Percentiles rank a stretch among this genome's conserved stretches.
phyloP scores from a whole-genome alignment of 306 rosid species.

The cucumber (Cucumis sativus) region DNA sequence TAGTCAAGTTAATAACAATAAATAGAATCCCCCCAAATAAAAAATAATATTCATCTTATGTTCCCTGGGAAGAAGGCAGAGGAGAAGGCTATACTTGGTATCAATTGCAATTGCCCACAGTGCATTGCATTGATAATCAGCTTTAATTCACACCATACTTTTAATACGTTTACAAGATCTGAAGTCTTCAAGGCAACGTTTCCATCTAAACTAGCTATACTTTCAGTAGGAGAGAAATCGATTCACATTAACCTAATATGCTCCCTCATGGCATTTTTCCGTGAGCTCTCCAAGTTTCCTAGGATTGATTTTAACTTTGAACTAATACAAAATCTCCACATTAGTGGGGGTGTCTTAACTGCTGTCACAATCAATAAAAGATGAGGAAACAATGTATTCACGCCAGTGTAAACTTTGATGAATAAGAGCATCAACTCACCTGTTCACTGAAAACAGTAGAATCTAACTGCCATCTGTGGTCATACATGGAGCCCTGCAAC shows the following conservation, averaged over 20 bases:
- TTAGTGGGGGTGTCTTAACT: background rate
- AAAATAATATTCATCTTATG: background rate
- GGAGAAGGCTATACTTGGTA: background rate
- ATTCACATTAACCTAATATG: background rate
- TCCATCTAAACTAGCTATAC: background rate
- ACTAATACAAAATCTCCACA: background rate
- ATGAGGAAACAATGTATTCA: background rate
- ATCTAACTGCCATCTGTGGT: slow-evolving; percentile 84
- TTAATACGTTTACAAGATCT: background rate
- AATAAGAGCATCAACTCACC: slow-evolving; percentile 24
- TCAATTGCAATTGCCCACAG: background rate
- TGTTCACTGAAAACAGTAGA: slow-evolving; percentile 53
- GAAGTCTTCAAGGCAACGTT: background rate
- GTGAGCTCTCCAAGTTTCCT: background rate
- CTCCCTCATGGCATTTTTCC: no score
- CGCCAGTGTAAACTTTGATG: background rate
- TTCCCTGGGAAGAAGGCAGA: background rate
- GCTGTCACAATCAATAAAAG: background rate
- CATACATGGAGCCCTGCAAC: slow-evolving; percentile 67
- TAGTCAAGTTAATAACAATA: background rate
- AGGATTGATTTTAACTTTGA: background rate
- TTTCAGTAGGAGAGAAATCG: background rate
- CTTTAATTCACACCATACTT: background rate
- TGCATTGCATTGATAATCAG: background rate
- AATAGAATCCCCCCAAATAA: no score